Base-by-base conservation (phyloP, 495 filamentous ascomycete genomes). In the Penicillium nucicola region DNA sequence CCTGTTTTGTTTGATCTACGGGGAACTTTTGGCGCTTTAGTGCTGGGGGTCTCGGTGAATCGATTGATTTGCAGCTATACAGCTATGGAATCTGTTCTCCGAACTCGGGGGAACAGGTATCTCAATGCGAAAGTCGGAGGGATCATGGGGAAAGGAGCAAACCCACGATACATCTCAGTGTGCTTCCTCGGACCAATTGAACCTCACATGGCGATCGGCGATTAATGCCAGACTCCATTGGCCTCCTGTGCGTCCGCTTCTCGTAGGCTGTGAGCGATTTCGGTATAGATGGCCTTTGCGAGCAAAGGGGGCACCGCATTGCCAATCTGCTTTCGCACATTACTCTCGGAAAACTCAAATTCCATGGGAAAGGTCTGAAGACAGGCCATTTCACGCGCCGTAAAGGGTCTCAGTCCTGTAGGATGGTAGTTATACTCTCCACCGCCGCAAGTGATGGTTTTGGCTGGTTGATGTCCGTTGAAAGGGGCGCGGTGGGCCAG, bases 271-370 rank as follows among this genome's bases (percentile, higher is more conserved):
- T 64, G 71, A 18, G 71, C 69, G 2, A 92, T 69, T 46, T 84
- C 78, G 20, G 67, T 52, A 55, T 84, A 87, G 0, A 95, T 48
- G 0, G 75, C 72, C 34, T 77, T 68, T 0, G 84, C 85, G 0
- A 90, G 67, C 5, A 66, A 52, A 0, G 92, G 84, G 0, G 90
- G 88, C 6, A 95, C 89, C 0, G 90, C 89, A 62, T 97, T 97
- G 0, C 92, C 92, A 52, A 96, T 88, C 60, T 93, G 89, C 55
- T 76, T 85, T 48, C 79, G 82, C 2, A 83, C 69, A 2, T 61
- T 56, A 0, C 36, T 48, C 0, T 46, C 36, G 0, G 66, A 57
- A 52, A 96, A 96, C 2, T 69, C 61, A 66, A 89, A 86, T 2
- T 71, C 65, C 0, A 70, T 11, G 0, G 90, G 89, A 42, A 96